Base-by-base conservation (phyloP, 257 asterid genomes). In the Nicotiana tabacum region DNA sequence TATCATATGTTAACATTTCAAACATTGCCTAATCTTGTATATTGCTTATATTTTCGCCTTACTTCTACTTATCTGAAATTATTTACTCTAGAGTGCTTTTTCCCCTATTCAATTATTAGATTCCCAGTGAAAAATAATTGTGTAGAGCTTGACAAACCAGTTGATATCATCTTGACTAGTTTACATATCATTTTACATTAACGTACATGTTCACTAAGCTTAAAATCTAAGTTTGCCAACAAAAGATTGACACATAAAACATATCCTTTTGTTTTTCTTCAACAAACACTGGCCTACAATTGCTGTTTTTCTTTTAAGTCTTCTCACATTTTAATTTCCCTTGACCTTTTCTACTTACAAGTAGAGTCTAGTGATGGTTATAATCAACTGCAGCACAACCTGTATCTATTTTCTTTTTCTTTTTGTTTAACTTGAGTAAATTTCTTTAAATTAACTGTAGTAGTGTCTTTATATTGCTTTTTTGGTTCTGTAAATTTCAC, bases 191-290 rank as follows among this genome's bases (percentile, higher is more conserved):
- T 48, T 69, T 69, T 39, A 39, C 58, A 70, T 70, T 43, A 70
- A 72, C 12, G 9, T 72, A 24, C 61, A 24, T 72, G 6, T 46
- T 24, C 39, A 72, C 61, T 6, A 21, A 72, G 58, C 29, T 39
- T 32, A 32, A 11, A 39, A 35, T 68, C 29, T 2, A 37, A 18
- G 78, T 72, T 43, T 72, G 21, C 8, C 79, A 46, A 74, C 80
- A 48, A 15, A 15, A 46, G 80, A 74, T 43, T 74, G 80, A 74
- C 16, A 46, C 43, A 74, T 74, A 24, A 74, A 48, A 27, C 32
- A 24, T 74, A 48, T 33, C 80, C 80, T 51, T 51, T 15, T 27
- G 37, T 51, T 74, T 74, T 74, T 46, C 79, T 48, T 74, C 80
- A 51, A 74, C 80, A 51, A 48, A 74, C 8, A 72, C 9, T 51